Conservation (phyloP, 108 stramenopile genomes). For the Nannochloropsis gaditana region DNA sequence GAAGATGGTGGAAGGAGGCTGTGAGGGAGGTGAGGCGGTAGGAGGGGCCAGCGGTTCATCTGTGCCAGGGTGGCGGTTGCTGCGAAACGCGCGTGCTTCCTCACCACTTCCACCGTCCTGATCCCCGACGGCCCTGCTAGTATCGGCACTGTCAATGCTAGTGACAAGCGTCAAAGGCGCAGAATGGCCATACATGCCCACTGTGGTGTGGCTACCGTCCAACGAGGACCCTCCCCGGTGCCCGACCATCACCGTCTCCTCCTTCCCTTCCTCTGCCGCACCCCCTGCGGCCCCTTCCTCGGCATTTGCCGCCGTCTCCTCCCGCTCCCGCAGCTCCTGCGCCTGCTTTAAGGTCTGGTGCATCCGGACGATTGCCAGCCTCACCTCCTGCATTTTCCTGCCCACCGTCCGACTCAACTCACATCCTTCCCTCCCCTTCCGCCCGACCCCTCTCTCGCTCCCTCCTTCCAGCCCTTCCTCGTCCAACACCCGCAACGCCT, state of each 20-base stretch:
- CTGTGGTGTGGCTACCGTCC: not conserved
- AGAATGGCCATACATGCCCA: not conserved
- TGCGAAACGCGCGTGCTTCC: not conserved
- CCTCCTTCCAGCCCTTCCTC: not conserved
- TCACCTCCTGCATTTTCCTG: not conserved
- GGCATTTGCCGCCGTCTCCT: not conserved
- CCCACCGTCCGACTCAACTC: not conserved
- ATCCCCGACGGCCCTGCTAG: not conserved
- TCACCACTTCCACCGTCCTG: not conserved
- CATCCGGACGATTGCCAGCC: not conserved
- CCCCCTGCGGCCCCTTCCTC: not conserved
- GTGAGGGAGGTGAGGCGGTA: not conserved
- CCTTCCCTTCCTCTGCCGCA: not conserved
- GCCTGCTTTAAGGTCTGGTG: not conserved
- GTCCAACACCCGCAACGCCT: not conserved
- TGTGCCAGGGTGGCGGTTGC: not conserved
- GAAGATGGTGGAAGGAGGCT: not conserved
- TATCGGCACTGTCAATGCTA: not conserved
- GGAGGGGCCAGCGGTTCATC: not conserved
- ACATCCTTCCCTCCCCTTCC: not conserved
- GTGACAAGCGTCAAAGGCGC: not conserved
- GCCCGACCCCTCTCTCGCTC: not conserved
- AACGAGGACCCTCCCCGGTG: conserved; percentile 5
- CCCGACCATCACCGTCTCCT: not conserved
- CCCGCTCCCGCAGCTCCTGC: not conserved